Percentiles rank a stretch among this genome's conserved stretches.
Evolutionary conservation across 352 stramenopile species (phyloP).

Genomic region (Globisporangium mamillatum): DNA sequence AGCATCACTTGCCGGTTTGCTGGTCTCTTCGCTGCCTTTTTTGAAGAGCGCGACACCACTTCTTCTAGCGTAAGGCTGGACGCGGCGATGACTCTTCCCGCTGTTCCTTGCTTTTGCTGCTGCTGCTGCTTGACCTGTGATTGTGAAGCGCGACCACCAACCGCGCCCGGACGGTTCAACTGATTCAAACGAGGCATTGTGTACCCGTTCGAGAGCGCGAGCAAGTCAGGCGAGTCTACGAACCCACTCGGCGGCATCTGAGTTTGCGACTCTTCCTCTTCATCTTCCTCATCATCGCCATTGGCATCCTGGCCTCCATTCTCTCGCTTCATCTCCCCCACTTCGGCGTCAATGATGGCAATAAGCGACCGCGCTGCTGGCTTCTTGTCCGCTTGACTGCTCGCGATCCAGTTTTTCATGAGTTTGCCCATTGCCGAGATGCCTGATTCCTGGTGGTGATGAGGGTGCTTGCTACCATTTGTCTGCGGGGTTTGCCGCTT

Average conservation of each 20-base stretch:
- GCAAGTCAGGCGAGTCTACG: slow-evolving; percentile 18
- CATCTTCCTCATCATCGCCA: slow-evolving; percentile 13
- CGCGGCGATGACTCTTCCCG: not conserved
- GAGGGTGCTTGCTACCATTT: not conserved
- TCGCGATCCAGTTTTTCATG: slow-evolving; percentile 18
- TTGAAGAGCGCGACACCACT: not conserved
- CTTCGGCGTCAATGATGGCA: slow-evolving; percentile 6
- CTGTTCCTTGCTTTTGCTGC: not conserved
- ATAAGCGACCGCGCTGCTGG: slow-evolving; percentile 10
- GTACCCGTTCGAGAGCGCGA: slow-evolving; percentile 4
- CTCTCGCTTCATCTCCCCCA: not conserved
- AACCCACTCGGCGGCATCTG: slow-evolving; percentile 15
- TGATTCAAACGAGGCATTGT: not conserved
- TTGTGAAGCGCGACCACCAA: not conserved
- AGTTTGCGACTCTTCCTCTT: slow-evolving; percentile 24
- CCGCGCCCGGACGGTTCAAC: not conserved
- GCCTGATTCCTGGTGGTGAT: not conserved
- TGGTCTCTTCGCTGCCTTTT: not conserved
- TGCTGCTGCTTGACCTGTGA: not conserved
- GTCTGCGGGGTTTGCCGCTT: slow-evolving; percentile 6
- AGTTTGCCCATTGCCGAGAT: slow-evolving; percentile 18
- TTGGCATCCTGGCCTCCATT: not conserved
- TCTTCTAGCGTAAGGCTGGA: not conserved
- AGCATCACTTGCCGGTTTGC: not conserved
- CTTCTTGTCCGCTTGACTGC: slow-evolving; percentile 1